Evolutionary conservation across 257 asterid species (phyloP).

Genomic region (Rhazya stricta): DNA sequence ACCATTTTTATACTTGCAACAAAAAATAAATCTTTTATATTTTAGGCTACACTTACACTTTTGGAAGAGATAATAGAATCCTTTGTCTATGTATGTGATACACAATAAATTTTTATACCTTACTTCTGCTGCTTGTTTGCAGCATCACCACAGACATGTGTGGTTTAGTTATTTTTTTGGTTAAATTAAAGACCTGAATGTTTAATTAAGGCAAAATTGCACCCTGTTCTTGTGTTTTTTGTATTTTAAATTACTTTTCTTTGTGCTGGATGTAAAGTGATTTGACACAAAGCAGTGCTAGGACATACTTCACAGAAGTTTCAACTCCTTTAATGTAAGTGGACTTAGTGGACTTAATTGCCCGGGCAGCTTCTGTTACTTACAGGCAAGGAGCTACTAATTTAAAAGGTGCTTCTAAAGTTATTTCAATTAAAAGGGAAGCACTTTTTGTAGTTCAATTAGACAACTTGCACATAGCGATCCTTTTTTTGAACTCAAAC

Average conservation of each 20-base stretch:
- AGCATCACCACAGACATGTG: background rate
- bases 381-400: background rate
- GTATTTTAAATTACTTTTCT: no score
- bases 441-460: background rate
- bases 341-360: background rate
- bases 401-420: conserved; percentile 2
- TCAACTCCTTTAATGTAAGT: background rate
- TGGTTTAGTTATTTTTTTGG: background rate
- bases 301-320: background rate
- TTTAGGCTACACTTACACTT: no score
- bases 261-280: no score
- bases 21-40: no score
- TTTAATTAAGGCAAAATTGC: background rate
- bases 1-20: no score
- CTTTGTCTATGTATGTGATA: no score
- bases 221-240: no score
- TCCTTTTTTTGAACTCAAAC: background rate
- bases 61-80: no score
- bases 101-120: no score
- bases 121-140: background rate
- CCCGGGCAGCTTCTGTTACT: background rate
- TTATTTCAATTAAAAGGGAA: background rate
- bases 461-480: background rate
- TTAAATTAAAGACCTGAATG: no score
- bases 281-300: no score